Conservation (phyloP, 352 stramenopile species). For the Pythium grandisporangium region DNA sequence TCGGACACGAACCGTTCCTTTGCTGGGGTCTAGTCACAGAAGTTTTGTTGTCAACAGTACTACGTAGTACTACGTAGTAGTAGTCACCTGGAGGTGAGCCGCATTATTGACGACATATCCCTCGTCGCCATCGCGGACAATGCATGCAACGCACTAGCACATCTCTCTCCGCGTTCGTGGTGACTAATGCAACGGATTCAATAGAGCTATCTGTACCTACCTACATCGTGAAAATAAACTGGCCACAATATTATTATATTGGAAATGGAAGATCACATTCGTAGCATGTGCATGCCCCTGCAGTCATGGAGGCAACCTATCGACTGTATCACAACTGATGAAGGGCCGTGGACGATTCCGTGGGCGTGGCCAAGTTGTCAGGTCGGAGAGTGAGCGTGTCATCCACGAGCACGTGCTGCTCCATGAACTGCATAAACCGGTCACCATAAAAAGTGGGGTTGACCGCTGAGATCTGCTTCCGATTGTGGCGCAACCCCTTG, state of each 20-base stretch:
- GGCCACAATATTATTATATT: not conserved
- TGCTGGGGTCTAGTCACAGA: too few species aligned
- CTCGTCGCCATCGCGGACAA: not conserved
- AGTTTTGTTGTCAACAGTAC: too few species aligned
- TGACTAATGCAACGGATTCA: too few species aligned
- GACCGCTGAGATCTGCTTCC: conserved; percentile 84
- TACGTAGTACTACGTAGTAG: too few species aligned
- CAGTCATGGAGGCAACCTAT: not conserved
- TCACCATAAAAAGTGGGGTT: conserved; percentile 84
- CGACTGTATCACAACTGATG: not conserved
- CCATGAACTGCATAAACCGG: conserved; percentile 87
- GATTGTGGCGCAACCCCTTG: conserved; percentile 80
- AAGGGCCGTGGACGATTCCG: not conserved
- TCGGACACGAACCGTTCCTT: not conserved
- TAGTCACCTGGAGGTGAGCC: not conserved
- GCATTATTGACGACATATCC: not conserved
- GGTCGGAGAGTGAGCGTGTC: conserved; percentile 22
- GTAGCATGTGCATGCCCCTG: not conserved
- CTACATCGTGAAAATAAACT: not conserved
- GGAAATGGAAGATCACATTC: not conserved
- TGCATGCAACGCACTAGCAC: not conserved
- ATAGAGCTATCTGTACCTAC: too few species aligned
- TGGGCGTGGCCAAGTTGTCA: not conserved
- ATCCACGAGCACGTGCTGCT: conserved; percentile 63
- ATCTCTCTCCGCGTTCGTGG: not conserved